Evolutionary conservation across 73 alveolate species (phyloP).

Genomic region (Blepharisma japonicum): DNA sequence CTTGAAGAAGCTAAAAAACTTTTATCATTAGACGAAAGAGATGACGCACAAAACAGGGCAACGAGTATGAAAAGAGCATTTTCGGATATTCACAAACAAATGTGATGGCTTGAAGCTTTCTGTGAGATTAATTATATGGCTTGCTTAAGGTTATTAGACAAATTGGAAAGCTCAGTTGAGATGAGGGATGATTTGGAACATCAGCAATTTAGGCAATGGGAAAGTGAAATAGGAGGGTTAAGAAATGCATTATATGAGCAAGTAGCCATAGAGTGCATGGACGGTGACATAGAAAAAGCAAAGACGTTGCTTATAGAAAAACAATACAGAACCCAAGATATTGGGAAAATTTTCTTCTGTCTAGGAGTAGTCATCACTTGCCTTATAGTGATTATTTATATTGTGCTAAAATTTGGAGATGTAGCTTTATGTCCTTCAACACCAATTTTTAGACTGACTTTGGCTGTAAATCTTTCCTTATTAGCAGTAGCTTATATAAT

Average conservation of each 20-base stretch:
- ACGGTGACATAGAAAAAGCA: neutral
- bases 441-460: conserved; percentile 9
- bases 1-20: neutral
- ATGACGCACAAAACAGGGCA: conserved; percentile 16
- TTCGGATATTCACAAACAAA: conserved; percentile 8
- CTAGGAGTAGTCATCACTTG: neutral
- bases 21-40: conserved; percentile 10
- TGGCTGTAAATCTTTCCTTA: neutral
- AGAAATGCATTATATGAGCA: neutral
- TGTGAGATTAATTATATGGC: conserved; percentile 27
- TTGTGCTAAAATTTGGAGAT: neutral
- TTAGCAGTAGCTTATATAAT: neutral
- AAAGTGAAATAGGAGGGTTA: neutral
- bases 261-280: neutral
- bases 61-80: conserved; percentile 16
- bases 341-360: conserved; percentile 5
- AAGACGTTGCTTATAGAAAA: neutral
- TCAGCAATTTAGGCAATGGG: neutral
- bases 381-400: neutral
- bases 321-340: neutral
- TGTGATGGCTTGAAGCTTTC: conserved; percentile 21
- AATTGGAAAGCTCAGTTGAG: neutral
- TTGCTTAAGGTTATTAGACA: neutral
- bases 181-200: neutral
- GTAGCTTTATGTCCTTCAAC: neutral